Base-by-base conservation (phyloP, 192 early-diverging fungal genomes). In the Mortierella alpina region DNA sequence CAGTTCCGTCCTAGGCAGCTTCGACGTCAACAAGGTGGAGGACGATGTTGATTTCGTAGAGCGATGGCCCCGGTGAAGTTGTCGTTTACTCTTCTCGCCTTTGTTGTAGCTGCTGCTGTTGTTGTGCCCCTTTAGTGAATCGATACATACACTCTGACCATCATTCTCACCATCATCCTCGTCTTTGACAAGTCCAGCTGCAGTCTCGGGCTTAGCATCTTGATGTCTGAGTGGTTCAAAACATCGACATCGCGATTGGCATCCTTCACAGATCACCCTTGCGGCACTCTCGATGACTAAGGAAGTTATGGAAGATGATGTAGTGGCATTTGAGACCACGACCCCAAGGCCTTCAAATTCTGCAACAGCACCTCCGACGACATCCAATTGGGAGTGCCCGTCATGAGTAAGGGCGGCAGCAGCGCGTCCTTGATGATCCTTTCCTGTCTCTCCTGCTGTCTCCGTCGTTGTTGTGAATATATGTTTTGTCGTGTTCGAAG, bases 201-300 rank as follows among this genome's bases (percentile, higher is more conserved):
- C 47, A 7, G 47, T 10, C 7, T 20, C 47, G 31, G 48, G 5
- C 7, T 15, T 40, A 31, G 31, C 31, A 31, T 31, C 31, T 31
- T 31, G 31, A 3, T 31, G 31, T 31, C 31, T 31, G 31, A 31
- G 31, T 31, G 31, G 31, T 54, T 66, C 51, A 13, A 13, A 18
- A 39, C 73, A 75, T 3, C 52, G 73, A 46, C 73, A 75, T 15
- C 64, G 57, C 11, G 64, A 50, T 51, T 75, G 73, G 31, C 73
- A 75, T 9, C 22, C 52, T 31, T 75, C 66, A 54, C 73, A 75
- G 11, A 75, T 49, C 1, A 44, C 39, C 9, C 66, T 53, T 2
- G 14, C n/a, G 39, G 40, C 54, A 56, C 44, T 23, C 2, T 40
- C 40, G 6, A 17, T 6, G 42, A 57, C 11, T 8, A 41, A 13